A percentile compares a stretch with the other conserved stretches of the same genome.
phyloP scores from a whole-genome alignment of 129 eudicot genomes.

The Pittosporum tobira region DNA sequence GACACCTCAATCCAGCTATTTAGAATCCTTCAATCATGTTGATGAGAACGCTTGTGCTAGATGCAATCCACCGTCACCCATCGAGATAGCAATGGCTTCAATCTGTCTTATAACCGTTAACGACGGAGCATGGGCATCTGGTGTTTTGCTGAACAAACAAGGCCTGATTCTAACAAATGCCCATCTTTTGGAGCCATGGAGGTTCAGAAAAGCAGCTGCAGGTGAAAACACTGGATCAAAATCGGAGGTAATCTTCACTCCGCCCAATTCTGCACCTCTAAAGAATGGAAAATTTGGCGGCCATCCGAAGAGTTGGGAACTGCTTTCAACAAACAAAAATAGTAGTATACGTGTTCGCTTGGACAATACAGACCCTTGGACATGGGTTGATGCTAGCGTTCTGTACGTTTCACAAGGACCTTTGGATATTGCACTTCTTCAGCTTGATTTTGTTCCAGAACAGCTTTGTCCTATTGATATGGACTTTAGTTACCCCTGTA shows the following conservation, averaged over 20 bases:
- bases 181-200: slow-evolving; percentile 94
- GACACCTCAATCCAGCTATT: background rate
- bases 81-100: too few species aligned
- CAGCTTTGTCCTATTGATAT: slow-evolving; percentile 52
- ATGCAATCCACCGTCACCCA: too few species aligned
- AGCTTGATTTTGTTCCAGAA: slow-evolving; percentile 64
- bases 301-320: slow-evolving; percentile 1
- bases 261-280: slow-evolving; percentile 15
- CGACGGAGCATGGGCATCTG: too few species aligned
- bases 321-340: slow-evolving; percentile 17
- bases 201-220: slow-evolving; percentile 57
- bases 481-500: slow-evolving; percentile 59
- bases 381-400: slow-evolving; percentile 74
- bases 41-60: slow-evolving; percentile 13
- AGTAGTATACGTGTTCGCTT: slow-evolving; percentile 59
- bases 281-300: slow-evolving; percentile 5
- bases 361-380: slow-evolving; percentile 56
- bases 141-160: too few species aligned
- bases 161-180: too few species aligned
- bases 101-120: too few species aligned
- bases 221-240: slow-evolving; percentile 22
- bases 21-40: slow-evolving; percentile 5
- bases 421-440: slow-evolving; percentile 73
- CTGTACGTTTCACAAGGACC: slow-evolving; percentile 75
- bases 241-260: slow-evolving; percentile 21